Evolutionary conservation across 345 rosid species (phyloP).

Genomic region (Lepidium sativum): DNA sequence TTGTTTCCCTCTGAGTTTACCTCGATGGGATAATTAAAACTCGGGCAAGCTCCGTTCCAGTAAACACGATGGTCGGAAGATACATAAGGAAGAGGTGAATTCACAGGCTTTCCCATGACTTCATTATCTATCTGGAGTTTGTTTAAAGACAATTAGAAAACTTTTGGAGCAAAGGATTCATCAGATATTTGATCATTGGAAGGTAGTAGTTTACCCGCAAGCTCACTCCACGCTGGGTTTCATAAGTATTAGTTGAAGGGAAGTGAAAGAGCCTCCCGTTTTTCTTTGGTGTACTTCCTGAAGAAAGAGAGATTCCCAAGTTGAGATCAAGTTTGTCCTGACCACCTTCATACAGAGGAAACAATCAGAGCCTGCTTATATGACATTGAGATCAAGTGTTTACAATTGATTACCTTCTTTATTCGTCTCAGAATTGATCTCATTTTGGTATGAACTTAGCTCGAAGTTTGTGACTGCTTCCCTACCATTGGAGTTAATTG

Average conservation of each 20-base stretch:
- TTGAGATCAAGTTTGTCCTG: constrained; percentile 21
- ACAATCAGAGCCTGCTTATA: constrained; percentile 6
- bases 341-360: constrained; percentile 5
- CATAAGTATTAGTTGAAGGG: constrained; percentile 16
- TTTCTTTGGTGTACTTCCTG: constrained; percentile 16
- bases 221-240: constrained; percentile 21
- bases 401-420: constrained; percentile 38
- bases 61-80: constrained; percentile 15
- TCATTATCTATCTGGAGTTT: constrained; percentile 18
- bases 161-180: background rate
- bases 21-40: constrained; percentile 17
- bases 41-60: constrained; percentile 25
- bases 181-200: background rate
- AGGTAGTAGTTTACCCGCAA: constrained; percentile 14
- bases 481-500: constrained; percentile 73
- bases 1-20: constrained; percentile 9
- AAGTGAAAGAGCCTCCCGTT: constrained; percentile 16
- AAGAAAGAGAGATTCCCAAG: constrained; percentile 25
- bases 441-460: constrained; percentile 60
- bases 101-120: constrained; percentile 21
- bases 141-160: background rate
- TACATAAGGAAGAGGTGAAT: constrained; percentile 20
- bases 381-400: background rate
- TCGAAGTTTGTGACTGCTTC: constrained; percentile 96
- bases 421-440: constrained; percentile 38